phyloP scores from a whole-genome alignment of 164 flowering plant genomes.

The Stephania japonica region DNA sequence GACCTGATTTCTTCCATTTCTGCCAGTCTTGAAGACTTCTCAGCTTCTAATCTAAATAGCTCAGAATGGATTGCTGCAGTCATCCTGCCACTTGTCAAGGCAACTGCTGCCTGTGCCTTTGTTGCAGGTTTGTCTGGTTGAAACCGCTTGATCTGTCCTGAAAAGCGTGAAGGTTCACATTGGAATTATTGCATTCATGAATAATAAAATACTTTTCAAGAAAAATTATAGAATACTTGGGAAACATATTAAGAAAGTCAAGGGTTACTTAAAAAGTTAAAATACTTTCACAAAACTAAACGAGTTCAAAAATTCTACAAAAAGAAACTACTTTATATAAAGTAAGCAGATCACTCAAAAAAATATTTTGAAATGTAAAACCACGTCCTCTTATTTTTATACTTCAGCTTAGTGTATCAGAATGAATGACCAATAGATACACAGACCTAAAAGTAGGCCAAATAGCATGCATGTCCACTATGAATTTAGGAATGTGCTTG shows the following conservation, averaged over 20 bases:
- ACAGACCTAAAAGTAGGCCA: neutral
- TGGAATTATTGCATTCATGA: neutral
- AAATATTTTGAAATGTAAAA: neutral
- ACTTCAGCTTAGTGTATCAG: neutral
- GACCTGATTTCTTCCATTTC: slow-evolving; percentile 54
- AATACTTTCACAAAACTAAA: neutral
- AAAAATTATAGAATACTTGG: neutral
- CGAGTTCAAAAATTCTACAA: neutral
- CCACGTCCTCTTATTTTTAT: neutral
- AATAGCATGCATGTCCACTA: neutral
- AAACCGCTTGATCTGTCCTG: slow-evolving; percentile 77
- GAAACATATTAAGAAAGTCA: neutral
- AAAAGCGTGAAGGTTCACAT: slow-evolving; percentile 11
- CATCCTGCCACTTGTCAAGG: slow-evolving; percentile 75
- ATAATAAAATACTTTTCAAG: neutral
- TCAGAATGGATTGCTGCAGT: slow-evolving; percentile 46
- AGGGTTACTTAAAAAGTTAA: neutral
- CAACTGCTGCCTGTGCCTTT: slow-evolving; percentile 85
- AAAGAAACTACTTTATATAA: neutral
- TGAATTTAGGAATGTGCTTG: neutral
- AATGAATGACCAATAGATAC: neutral
- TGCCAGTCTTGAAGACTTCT: slow-evolving; percentile 36
- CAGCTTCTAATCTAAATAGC: slow-evolving; percentile 58
- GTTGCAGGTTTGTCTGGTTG: slow-evolving; percentile 83
- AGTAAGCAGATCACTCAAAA: neutral